Base-by-base conservation (phyloP, 768 basidiomycete species). In the Tulasnella sp. region DNA sequence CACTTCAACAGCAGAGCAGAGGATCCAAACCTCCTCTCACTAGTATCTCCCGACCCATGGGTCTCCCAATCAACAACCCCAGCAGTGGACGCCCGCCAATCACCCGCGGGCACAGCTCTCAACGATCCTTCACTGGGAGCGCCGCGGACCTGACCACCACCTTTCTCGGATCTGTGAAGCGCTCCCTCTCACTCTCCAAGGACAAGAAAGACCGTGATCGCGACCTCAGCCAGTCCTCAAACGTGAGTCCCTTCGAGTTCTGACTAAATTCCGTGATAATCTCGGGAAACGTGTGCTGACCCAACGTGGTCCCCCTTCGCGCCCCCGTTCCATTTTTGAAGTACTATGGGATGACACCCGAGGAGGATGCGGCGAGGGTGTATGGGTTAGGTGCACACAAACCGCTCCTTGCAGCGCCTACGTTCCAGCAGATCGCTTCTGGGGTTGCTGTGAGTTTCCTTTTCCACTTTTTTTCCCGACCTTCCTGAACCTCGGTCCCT, bases 371-470 rank as follows among this genome's bases (percentile, higher is more conserved):
- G 8, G 55, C 55, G 30, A 13, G 55, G n/a, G 23, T 56, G 27
- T 48, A 56, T 26, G 55, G 55, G 13, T 11, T 44, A 4, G 21
- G 26, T n/a, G 38, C 55, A 15, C 55, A 56, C 17, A 34, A 43
- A 27, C 55, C 55, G 21, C 55, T 56, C 21, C 24, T 56, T 27
- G 38, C 55, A 11, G 29, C 55, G n/a, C 55, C 55, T 21, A 56
- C 55, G 4, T 56, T 56, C 26, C 34, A 56, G 23, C 55, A 56
- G 21, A 56, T 56, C 17, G 55, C 55, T 43, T 56, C 55, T 15
- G 55, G 55, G 1, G 44, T 56, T 21, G 55, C 55, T 29, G 55
- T 56, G 43, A 56, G 55, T 56, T 42, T 43, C 21, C 5, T 56
- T 27, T 26, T 27, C 19, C 19, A 9, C 54, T 45, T 23, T 44